Percentiles rank a stretch among this genome's conserved stretches.
phyloP scores from a whole-genome alignment of 768 basidiomycete species.

The Sarcomyxa edulis region DNA sequence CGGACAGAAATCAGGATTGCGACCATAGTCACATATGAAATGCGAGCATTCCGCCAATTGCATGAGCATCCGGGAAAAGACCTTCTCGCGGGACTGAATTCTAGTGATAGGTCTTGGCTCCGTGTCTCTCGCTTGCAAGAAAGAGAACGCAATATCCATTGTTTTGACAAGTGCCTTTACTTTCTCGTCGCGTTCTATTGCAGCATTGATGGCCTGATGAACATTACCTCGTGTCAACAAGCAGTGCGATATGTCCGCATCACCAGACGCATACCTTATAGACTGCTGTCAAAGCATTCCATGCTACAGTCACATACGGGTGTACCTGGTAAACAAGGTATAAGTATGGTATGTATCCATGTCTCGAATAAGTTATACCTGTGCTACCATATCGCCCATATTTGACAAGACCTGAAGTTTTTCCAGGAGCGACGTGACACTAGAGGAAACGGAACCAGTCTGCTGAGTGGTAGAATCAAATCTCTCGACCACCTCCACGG shows the following conservation, averaged over 20 bases:
- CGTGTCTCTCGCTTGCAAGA: conserved; percentile 3
- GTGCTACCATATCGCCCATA: too few relatives aligned
- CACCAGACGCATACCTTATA: not conserved
- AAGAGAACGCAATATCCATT: not conserved
- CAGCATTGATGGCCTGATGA: conserved; percentile 2
- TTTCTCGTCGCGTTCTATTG: conserved; percentile 1
- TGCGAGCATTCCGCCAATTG: conserved; percentile 23
- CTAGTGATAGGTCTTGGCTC: conserved; percentile 1
- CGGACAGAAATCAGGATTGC: conserved; percentile 14
- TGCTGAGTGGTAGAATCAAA: too few relatives aligned
- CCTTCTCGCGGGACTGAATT: conserved; percentile 10
- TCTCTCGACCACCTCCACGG: too few relatives aligned
- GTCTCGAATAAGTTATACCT: too few relatives aligned
- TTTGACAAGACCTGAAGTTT: too few relatives aligned
- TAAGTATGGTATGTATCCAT: too few relatives aligned
- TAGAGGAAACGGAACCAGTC: too few relatives aligned
- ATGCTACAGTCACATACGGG: conserved; percentile 6
- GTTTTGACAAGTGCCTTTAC: not conserved
- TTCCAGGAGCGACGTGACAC: too few relatives aligned
- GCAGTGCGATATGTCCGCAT: not conserved
- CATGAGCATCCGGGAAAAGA: conserved; percentile 12
- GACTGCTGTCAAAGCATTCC: conserved; percentile 1
- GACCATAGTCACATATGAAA: conserved; percentile 21
- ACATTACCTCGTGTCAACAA: not conserved
- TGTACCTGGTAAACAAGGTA: conserved; percentile 5